Percentiles rank a stretch among this genome's conserved stretches.
Evolutionary conservation across 2,329 filamentous ascomycete genomes (phyloP).

Genomic region (Pseudocercospora eumusae): DNA sequence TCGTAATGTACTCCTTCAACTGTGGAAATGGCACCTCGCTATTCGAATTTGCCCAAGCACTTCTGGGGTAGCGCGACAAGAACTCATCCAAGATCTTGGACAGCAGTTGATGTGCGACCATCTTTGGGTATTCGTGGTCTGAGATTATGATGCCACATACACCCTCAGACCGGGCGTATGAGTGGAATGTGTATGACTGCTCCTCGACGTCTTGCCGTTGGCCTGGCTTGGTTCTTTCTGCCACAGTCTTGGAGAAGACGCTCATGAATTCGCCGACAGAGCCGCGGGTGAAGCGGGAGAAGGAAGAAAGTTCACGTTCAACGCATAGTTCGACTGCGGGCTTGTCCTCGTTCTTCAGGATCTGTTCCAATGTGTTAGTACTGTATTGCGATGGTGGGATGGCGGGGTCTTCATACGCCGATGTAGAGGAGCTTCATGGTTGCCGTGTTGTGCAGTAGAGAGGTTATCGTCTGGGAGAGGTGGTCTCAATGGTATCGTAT

Average conservation of each 20-base stretch:
- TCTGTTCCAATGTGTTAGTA: conserved; percentile 52
- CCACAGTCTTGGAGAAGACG: conserved; percentile 82
- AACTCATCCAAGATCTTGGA: conserved; percentile 89
- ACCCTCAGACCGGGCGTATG: conserved; percentile 50
- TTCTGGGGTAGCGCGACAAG: conserved; percentile 70
- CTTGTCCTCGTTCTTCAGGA: conserved; percentile 76
- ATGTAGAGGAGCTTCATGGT: conserved; percentile 88
- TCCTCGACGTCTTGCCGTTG: conserved; percentile 83
- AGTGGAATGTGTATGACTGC: conserved; percentile 67
- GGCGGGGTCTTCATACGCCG: conserved; percentile 61
- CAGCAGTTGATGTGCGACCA: conserved; percentile 83
- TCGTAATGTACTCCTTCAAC: conserved; percentile 74
- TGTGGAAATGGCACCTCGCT: conserved; percentile 61
- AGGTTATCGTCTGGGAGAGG: background rate
- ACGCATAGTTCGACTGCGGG: conserved; percentile 74
- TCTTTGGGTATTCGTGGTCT: conserved; percentile 58
- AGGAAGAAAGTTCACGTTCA: conserved; percentile 75
- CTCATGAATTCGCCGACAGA: conserved; percentile 72
- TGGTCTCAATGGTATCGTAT: background rate
- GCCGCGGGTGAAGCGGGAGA: conserved; percentile 73
- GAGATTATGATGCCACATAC: conserved; percentile 51
- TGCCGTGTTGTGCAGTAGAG: conserved; percentile 34
- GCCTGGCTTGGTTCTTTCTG: conserved; percentile 75
- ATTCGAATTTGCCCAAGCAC: conserved; percentile 61
- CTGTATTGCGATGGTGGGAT: conserved; percentile 9